phyloP scores from a whole-genome alignment of 129 eudicot species.

The Glebionis coronaria region DNA sequence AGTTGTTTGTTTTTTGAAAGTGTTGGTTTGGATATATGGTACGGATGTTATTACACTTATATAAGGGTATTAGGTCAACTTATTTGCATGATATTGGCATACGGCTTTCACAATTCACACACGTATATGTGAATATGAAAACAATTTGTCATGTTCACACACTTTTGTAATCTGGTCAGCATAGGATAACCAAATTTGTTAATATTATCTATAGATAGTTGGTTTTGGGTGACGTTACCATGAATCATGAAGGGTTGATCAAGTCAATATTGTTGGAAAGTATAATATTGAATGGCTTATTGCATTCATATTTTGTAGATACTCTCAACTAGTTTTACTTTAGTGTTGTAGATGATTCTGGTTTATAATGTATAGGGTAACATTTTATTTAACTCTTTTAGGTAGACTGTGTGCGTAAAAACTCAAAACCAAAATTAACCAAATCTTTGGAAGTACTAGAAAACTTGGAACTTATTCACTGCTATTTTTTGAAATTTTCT shows the following conservation, averaged over 20 bases:
- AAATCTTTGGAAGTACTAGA: too few relatives aligned
- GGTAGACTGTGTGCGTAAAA: too few relatives aligned
- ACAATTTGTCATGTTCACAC: not conserved
- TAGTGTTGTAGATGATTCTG: too few relatives aligned
- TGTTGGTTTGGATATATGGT: not conserved
- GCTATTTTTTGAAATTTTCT: too few relatives aligned
- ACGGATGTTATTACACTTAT: not conserved
- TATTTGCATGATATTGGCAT: not conserved
- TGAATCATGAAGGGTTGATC: not conserved
- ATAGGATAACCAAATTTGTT: not conserved
- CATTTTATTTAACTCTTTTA: too few relatives aligned
- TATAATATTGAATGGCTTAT: not conserved
- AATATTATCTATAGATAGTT: not conserved
- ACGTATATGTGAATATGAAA: not conserved
- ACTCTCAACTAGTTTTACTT: too few relatives aligned
- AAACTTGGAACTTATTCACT: too few relatives aligned
- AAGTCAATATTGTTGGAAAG: not conserved
- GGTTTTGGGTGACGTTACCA: not conserved
- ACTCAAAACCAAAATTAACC: too few relatives aligned
- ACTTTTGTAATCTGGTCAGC: not conserved
- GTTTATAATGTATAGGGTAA: too few relatives aligned
- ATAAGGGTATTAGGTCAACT: not conserved
- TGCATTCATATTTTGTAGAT: too few relatives aligned
- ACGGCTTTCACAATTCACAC: not conserved
- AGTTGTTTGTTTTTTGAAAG: not conserved